Evolutionary conservation across 2,329 filamentous ascomycete species (phyloP).

Genomic region (Didymella exigua): DNA sequence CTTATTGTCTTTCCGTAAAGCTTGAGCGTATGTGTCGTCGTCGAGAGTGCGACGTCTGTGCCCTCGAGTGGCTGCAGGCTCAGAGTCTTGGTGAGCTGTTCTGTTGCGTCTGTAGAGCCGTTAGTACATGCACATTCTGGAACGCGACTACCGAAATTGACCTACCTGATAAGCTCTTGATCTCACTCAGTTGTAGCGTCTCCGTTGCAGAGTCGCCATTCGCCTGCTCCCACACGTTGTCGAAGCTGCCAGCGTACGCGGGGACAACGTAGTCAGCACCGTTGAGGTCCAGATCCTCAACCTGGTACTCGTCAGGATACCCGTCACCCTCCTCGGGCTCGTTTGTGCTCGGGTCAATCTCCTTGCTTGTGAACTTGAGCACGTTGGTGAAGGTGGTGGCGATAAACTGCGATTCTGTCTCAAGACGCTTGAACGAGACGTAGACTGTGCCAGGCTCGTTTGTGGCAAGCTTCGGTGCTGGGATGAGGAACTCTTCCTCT

Average conservation of each 20-base stretch:
- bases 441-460: slow-evolving; percentile 93
- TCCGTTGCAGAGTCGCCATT: slow-evolving; percentile 90
- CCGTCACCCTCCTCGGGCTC: slow-evolving; percentile 84
- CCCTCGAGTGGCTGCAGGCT: slow-evolving; percentile 94
- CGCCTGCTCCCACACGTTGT: slow-evolving; percentile 92
- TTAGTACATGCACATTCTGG: slow-evolving; percentile 21
- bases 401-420: slow-evolving; percentile 77
- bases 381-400: slow-evolving; percentile 85
- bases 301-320: slow-evolving; percentile 97
- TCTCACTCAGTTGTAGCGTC: slow-evolving; percentile 82
- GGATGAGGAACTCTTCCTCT: slow-evolving; percentile 90
- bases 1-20: slow-evolving; percentile 93
- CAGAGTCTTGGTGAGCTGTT: slow-evolving; percentile 83
- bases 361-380: slow-evolving; percentile 96
- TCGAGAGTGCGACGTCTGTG: slow-evolving; percentile 86
- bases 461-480: slow-evolving; percentile 78
- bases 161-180: slow-evolving; percentile 92
- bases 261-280: slow-evolving; percentile 95
- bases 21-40: slow-evolving; percentile 92
- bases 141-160: background rate
- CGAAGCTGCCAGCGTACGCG: slow-evolving; percentile 92
- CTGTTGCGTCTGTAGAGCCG: slow-evolving; percentile 75
- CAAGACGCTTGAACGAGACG: slow-evolving; percentile 86
- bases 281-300: slow-evolving; percentile 87
- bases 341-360: slow-evolving; percentile 92